A percentile compares a stretch with the other conserved stretches of the same genome.
phyloP scores from a whole-genome alignment of 805 yeast species.

The Alloascoidea africana region DNA sequence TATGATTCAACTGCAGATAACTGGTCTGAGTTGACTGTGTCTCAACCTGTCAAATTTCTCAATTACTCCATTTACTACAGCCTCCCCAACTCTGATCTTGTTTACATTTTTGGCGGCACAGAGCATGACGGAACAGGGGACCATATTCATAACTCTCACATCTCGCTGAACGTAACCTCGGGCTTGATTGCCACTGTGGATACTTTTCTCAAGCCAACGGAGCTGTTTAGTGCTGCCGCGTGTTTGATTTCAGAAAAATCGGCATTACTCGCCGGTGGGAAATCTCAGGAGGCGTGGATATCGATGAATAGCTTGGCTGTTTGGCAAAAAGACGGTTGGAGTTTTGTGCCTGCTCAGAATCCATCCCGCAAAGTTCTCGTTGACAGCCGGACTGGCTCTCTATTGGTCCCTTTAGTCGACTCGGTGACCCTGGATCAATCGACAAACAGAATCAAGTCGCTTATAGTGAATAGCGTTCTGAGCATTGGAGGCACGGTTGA shows the following conservation, averaged over 20 bases:
- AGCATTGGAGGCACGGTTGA: constrained; percentile 46
- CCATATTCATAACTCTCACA: constrained; percentile 3
- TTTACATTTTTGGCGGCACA: constrained; percentile 8
- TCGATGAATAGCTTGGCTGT: constrained; percentile 57
- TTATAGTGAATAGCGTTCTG: constrained; percentile 19
- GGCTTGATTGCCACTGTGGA: constrained; percentile 4
- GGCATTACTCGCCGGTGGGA: constrained; percentile 9
- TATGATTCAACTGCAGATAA: background rate
- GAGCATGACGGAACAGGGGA: constrained; percentile 2
- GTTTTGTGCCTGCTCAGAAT: constrained; percentile 47
- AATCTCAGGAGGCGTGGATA: constrained; percentile 42
- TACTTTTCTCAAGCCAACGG: constrained; percentile 3
- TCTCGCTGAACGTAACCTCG: constrained; percentile 1
- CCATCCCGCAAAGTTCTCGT: constrained; percentile 20
- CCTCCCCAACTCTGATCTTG: constrained; percentile 3
- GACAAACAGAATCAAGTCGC: constrained; percentile 1
- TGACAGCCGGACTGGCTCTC: constrained; percentile 36
- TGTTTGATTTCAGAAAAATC: constrained; percentile 4
- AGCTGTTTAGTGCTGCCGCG: constrained; percentile 5
- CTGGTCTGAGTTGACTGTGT: background rate
- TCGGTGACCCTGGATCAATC: constrained; percentile 6
- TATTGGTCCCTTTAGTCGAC: constrained; percentile 39
- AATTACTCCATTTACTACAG: constrained; percentile 1
- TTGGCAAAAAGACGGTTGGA: constrained; percentile 57
- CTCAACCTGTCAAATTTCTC: constrained; percentile 3